Base-by-base conservation (phyloP, 768 basidiomycete genomes). In the Mycena olivaceomarginata region DNA sequence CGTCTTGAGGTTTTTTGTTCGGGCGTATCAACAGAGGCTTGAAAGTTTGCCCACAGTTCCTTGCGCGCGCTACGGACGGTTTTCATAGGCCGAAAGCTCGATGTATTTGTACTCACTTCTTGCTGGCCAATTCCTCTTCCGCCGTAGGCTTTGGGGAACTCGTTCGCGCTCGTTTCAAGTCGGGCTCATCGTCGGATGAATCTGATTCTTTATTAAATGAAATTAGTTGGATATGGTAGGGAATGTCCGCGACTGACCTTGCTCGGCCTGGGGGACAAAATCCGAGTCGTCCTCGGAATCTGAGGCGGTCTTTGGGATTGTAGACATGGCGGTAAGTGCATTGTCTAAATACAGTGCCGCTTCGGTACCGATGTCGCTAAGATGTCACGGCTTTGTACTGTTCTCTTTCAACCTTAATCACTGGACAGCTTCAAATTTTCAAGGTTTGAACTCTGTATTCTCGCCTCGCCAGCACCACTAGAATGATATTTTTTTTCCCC, bases 221-320 rank as follows among this genome's bases (percentile, higher is more conserved):
- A 66, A 16, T 69, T 15, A 67, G n/a, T 56, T 16, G 9, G 37
- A n/a, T 39, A 16, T 64, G 64, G 12, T 13, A 73, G 46, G 13
- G 40, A 9, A 45, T 43, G 12, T 37, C n/a, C 7, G 31, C 0
- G 6, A 31, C 70, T 70, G 76, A 90, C 86, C 87, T 77, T 85
- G 85, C n/a, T 89, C 85, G 37, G 80, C 85, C 25, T 88, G 86
- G 22, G 94, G 95, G 20, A 92, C 87, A 71, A 94, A 95, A 83
- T 96, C 95, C n/a, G 87, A 88, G 79, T 94, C 93, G 75, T 93
- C 91, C 80, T 94, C 94, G 31, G 92, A 93, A 80, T 94, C 94
- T 4, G 91, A 91, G 72, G 65, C 57, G 45, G 65, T 59, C 51
- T 66, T 75, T 46, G 74, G 74, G 64, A 66, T 51, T 37, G 74